Percentiles rank a stretch among this genome's conserved stretches.
Conservation (phyloP, 1,139 yeast genomes). For the Komagataea norvegica region DNA sequence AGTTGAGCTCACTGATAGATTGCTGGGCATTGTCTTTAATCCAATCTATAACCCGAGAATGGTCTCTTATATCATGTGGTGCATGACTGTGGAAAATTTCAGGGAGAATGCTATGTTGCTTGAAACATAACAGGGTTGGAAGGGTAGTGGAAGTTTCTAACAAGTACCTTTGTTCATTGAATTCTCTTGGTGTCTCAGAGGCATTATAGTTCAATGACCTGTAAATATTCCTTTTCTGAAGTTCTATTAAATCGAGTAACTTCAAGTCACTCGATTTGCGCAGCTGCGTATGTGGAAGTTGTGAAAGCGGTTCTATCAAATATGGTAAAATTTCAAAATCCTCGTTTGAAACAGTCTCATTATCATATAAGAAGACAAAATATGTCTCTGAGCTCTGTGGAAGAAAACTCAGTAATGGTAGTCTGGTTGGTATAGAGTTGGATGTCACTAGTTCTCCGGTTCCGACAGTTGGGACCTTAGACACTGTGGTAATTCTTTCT, state of each 20-base stretch:
- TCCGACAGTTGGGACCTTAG: conserved; percentile 35
- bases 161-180: conserved; percentile 42
- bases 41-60: conserved; percentile 34
- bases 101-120: conserved; percentile 50
- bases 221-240: conserved; percentile 41
- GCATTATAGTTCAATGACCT: conserved; percentile 37
- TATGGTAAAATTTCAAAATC: conserved; percentile 59
- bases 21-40: conserved; percentile 22
- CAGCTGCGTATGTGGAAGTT: conserved; percentile 51
- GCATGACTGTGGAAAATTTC: conserved; percentile 55
- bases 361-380: conserved; percentile 53
- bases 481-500: conserved; percentile 32
- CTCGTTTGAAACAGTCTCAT: conserved; percentile 47
- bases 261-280: conserved; percentile 45
- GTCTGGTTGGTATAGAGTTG: conserved; percentile 4
- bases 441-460: conserved; percentile 27
- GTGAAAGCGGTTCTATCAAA: conserved; percentile 52
- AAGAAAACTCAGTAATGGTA: conserved; percentile 29
- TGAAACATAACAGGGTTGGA: conserved; percentile 58
- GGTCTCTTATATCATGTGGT: conserved; percentile 56
- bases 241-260: conserved; percentile 36
- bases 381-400: conserved; percentile 30
- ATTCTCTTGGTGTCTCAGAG: conserved; percentile 28
- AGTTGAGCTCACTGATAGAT: conserved; percentile 29
- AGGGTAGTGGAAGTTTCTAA: conserved; percentile 51